These are phyloP conservation scores for Inga leiocalycina DNA, from an alignment of 306 rosid species.

Conservation along the genomic window DNA sequence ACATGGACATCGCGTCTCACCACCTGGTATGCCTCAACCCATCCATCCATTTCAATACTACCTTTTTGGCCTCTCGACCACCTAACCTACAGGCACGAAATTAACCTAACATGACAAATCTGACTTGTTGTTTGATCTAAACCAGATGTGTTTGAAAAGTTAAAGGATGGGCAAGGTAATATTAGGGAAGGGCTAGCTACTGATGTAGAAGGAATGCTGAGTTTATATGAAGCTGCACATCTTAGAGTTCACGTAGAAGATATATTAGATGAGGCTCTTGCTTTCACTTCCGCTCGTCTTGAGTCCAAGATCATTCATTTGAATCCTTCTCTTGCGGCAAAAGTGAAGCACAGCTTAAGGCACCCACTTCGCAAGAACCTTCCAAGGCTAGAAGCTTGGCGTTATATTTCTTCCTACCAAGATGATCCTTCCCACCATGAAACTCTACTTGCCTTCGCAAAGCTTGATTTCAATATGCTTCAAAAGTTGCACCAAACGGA, in stretches of 20 bases:
- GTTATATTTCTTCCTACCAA: background rate
- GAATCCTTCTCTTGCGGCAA: background rate
- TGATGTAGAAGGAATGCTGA: background rate
- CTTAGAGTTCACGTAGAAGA: background rate
- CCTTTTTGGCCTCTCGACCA: background rate
- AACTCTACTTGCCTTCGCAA: background rate
- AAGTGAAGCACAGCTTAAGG: background rate
- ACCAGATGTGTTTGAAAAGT: background rate
- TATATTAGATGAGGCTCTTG: background rate
- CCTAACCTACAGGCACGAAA: background rate
- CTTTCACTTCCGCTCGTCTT: background rate
- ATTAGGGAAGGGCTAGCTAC: background rate
- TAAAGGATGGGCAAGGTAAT: background rate
- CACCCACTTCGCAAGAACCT: background rate
- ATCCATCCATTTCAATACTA: background rate
- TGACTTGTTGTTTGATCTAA: background rate
- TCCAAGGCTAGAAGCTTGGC: background rate
- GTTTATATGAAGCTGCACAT: background rate
- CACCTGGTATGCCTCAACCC: conserved; percentile 23
- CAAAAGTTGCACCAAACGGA: background rate
- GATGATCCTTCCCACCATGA: background rate
- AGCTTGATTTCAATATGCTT: background rate
- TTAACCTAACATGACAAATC: background rate
- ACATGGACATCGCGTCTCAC: conserved; percentile 31
- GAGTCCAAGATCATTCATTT: background rate